Conservation (phyloP, 2,329 filamentous ascomycete genomes). For the Exophiala mesophila region DNA sequence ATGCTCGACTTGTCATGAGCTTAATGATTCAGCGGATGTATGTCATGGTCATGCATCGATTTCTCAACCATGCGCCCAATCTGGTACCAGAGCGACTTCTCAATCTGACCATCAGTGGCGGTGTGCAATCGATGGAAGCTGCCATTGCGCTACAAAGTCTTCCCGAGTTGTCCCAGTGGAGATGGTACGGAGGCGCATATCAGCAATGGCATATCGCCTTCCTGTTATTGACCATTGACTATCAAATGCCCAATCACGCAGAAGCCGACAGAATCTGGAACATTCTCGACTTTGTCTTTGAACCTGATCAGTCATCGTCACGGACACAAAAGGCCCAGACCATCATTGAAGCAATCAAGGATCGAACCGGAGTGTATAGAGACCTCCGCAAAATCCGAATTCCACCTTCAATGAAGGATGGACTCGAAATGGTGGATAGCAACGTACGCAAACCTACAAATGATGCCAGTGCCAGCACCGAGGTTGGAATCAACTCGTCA, state of each 20-base stretch:
- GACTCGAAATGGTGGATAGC: not conserved
- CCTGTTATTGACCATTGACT: slow-evolving; percentile 63
- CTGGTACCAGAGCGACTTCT: slow-evolving; percentile 51
- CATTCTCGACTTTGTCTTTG: slow-evolving; percentile 68
- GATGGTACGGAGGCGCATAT: slow-evolving; percentile 67
- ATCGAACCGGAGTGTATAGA: slow-evolving; percentile 33
- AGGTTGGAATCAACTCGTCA: not conserved
- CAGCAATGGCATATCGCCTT: slow-evolving; percentile 69
- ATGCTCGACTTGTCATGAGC: slow-evolving; percentile 60
- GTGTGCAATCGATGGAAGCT: slow-evolving; percentile 51
- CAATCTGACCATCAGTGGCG: slow-evolving; percentile 59
- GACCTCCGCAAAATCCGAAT: slow-evolving; percentile 29
- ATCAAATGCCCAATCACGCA: slow-evolving; percentile 51
- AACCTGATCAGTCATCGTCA: slow-evolving; percentile 49
- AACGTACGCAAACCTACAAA: not conserved
- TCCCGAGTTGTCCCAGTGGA: slow-evolving; percentile 54
- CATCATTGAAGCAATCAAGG: slow-evolving; percentile 59
- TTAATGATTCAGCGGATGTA: slow-evolving; percentile 60
- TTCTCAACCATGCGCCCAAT: slow-evolving; percentile 45
- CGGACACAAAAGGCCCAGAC: slow-evolving; percentile 55
- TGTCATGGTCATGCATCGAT: slow-evolving; percentile 65
- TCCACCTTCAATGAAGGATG: slow-evolving; percentile 26
- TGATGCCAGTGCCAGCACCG: not conserved
- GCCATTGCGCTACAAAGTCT: slow-evolving; percentile 52
- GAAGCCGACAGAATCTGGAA: slow-evolving; percentile 64